Evolutionary conservation across 2,329 filamentous ascomycete genomes (phyloP), one percentile per base, ranked within the genome.

Genomic region (Sporothrix pseudoabietina): DNA sequence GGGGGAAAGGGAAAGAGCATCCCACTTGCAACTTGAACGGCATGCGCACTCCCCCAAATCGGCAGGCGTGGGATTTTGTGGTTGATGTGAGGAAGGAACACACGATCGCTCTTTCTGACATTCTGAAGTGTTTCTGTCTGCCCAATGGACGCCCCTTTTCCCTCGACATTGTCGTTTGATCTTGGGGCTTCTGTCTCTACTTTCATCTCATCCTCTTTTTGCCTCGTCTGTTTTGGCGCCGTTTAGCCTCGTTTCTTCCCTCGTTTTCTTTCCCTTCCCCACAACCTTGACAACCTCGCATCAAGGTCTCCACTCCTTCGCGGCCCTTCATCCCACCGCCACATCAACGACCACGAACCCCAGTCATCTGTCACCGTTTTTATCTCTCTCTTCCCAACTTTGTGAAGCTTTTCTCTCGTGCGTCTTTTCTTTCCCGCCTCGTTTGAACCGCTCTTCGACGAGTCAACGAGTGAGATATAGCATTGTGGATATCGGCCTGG

Each of bases 1-100:
- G 22, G 4, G 4, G 10, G 12, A 32, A 8, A 30, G 22, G 22
- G 66, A 69, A 69, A 61, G 69, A 61, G 39, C 69, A 71, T 71
- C 54, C 54, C 54, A 49, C 54, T n/a, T 70, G 52, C 35, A 39
- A 44, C 52, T 32, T 26, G 30, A 26, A 39, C 66, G 19, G 44
- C 66, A 68, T 68, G 44, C 65, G 22, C 7, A 52, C 57, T 65
- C 44, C 8, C 44, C 44, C 44, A 44, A 26, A 10, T 69, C 49
- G 66, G 66, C 66, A 69, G 32, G 66, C 66, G 66, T 54, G 63
- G 63, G 44, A 49, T 26, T 44, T 47, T 35, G 61, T 39, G 12
- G 1, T 41, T 47, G 26, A 69, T 55, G 35, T 35, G 35, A 35
- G 8, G 35, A 55, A 49, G 66, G 66, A 16, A 26, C 49, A 55